Evolutionary conservation across 805 yeast genomes (phyloP).

Genomic region (Candida pseudofarinosa): DNA sequence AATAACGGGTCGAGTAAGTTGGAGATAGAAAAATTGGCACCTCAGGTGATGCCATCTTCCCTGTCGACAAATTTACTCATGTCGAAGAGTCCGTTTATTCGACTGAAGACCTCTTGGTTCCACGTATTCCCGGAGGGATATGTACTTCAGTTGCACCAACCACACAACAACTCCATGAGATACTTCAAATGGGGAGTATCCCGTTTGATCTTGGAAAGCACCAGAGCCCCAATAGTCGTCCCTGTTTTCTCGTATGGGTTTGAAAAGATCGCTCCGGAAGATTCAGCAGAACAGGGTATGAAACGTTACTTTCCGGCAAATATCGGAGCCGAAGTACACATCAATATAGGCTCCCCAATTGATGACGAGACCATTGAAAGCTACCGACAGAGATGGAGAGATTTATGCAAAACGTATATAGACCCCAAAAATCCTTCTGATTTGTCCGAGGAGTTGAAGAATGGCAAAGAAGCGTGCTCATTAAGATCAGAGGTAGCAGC

Average conservation of each 20-base stretch:
- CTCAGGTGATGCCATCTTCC: slow-evolving; percentile 22
- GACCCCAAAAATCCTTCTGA: slow-evolving; percentile 53
- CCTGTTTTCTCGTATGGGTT: slow-evolving; percentile 87
- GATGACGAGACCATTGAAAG: slow-evolving; percentile 54
- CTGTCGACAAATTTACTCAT: slow-evolving; percentile 28
- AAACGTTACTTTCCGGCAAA: slow-evolving; percentile 59
- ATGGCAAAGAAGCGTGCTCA: slow-evolving; percentile 60
- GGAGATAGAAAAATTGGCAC: slow-evolving; percentile 13
- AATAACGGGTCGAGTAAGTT: slow-evolving; percentile 11
- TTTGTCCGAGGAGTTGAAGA: slow-evolving; percentile 55
- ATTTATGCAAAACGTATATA: slow-evolving; percentile 50
- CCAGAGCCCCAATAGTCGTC: slow-evolving; percentile 77
- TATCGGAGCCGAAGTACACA: slow-evolving; percentile 61
- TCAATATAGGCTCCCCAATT: slow-evolving; percentile 69
- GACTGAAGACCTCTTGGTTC: slow-evolving; percentile 78
- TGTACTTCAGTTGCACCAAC: slow-evolving; percentile 79
- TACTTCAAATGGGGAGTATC: slow-evolving; percentile 96
- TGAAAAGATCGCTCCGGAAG: slow-evolving; percentile 83
- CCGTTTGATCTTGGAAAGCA: slow-evolving; percentile 75
- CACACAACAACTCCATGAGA: slow-evolving; percentile 81
- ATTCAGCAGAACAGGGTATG: slow-evolving; percentile 49
- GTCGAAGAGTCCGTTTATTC: slow-evolving; percentile 48
- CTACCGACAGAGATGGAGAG: slow-evolving; percentile 69
- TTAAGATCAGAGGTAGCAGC: slow-evolving; percentile 70
- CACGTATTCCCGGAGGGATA: slow-evolving; percentile 95